Base-by-base conservation (phyloP, 371 early-diverging fungal species). In the Circinella umbellata region DNA sequence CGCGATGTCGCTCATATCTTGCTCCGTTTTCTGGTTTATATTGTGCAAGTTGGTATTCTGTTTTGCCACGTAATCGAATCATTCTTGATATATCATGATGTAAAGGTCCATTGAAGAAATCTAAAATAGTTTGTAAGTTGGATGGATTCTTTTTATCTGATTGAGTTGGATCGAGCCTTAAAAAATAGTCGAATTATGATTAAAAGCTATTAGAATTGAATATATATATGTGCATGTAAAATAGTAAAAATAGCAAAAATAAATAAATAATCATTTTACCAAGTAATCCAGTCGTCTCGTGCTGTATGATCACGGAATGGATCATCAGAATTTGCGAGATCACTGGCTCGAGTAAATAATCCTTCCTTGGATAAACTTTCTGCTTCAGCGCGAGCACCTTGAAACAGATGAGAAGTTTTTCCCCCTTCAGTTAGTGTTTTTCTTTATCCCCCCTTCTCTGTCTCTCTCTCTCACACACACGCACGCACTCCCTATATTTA, bases 1-100 rank as follows among this genome's bases (percentile, higher is more conserved):
- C 90, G 7, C 90, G 75, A 53, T 90, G 90, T 34, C 86, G 76
- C 68, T 88, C 89, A 67, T 89, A 90, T 17, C 80, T 82, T 27
- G 86, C 89, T 14, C 65, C 65, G 7, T 85, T 82, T n/a, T 85
- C 71, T n/a, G 88, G 85, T 48, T 86, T 87, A 67, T 84, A 90
- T 35, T 85, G 81, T 0, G 88, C 82, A 47, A 90, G 66, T 61
- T 90, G 90, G 66, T 84, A 88, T 76, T 90, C 90, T 9, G 80
- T 81, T 14, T 78, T 75, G 4, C 87, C 88, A 38, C 83, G 74
- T 48, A 90, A 61, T 35, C 82, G 85, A 20, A 90, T 77, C 73
- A 80, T 77, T 18, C 69, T 74, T 4, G 75, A 63, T 54, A 90
- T 54, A 71, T 90, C 90, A 17, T 77, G 68, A 61, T 83, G 80